phyloP scores from a whole-genome alignment of 2,329 filamentous ascomycete genomes.

The Juglanconis sp. region DNA sequence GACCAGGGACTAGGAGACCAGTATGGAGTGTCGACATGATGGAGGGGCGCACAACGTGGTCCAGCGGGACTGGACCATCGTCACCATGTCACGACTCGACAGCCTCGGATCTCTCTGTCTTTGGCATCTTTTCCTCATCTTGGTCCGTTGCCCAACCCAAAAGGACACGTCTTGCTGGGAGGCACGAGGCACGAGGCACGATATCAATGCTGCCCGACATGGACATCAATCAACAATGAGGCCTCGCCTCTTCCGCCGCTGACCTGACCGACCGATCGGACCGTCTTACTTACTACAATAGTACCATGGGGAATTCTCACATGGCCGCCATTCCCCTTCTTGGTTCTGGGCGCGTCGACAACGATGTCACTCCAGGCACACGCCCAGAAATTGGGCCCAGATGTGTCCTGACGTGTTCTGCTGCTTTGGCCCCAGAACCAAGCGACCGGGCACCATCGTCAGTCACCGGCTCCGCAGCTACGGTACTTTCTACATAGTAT shows the following conservation, averaged over 20 bases:
- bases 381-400: not conserved
- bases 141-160: not conserved
- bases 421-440: not conserved
- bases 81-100: not conserved
- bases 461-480: not conserved
- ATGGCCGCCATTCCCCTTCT: not conserved
- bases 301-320: no score
- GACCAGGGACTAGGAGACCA: no score
- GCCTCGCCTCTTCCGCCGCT: no score
- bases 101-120: not conserved
- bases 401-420: not conserved
- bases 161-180: no score
- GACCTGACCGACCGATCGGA: no score
- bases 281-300: no score
- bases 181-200: no score
- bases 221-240: not conserved
- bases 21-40: no score
- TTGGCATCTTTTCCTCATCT: not conserved
- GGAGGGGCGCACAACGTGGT: constrained; percentile 9
- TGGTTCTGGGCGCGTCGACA: constrained; percentile 2
- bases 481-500: no score
- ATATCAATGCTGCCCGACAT: not conserved
- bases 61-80: not conserved
- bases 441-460: not conserved
- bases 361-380: constrained; percentile 1